Evolutionary conservation across 2,329 filamentous ascomycete species (phyloP), one percentile per base, ranked within the genome.

Genomic region (Teratosphaeria viscida): DNA sequence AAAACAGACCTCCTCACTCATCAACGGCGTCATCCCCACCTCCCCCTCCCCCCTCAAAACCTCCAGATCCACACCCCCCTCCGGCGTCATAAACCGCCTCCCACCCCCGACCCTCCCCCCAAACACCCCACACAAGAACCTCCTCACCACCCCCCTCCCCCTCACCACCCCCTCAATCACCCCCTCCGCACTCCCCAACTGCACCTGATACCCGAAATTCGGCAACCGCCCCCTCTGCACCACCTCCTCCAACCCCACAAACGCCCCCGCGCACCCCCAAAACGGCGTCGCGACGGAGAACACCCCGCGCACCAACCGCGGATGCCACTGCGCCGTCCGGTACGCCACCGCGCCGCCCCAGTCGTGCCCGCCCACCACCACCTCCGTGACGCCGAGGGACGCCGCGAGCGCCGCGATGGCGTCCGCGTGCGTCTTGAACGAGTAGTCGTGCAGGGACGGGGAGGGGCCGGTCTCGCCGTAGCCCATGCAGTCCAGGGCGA

Each of bases 341-440:
- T 89, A 95, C 58, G 87, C 86, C 32, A 92, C 78, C 2, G 81
- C 79, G 67, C 89, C 91, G 72, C 92, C 92, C 83, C 92, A 96
- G 75, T 97, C 92, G 76, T 96, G 92, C 7, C 91, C 92, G 55
- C 91, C 90, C 14, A 96, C 81, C 59, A 96, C 86, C 68, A 96
- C 87, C 55, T 73, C 77, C 52, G 71, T 77, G 57, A 78, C 76
- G 3, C 77, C 76, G 4, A 86, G 72, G 43, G 86, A 80, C 61
- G 76, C 77, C 6, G 87, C 84, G 27, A 97, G 80, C 62, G 84
- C 85, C 26, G 84, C 86, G 65, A 97, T 81, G 69, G 96, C 90
- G 58, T 85, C 83, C 19, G 87, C 81, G 61, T 88, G 83, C 63
- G 81, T 83, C 77, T 90, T 94, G 71, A 85, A 78, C 27, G 83